phyloP scores from a whole-genome alignment of 306 rosid genomes.

The Malus fusca region DNA sequence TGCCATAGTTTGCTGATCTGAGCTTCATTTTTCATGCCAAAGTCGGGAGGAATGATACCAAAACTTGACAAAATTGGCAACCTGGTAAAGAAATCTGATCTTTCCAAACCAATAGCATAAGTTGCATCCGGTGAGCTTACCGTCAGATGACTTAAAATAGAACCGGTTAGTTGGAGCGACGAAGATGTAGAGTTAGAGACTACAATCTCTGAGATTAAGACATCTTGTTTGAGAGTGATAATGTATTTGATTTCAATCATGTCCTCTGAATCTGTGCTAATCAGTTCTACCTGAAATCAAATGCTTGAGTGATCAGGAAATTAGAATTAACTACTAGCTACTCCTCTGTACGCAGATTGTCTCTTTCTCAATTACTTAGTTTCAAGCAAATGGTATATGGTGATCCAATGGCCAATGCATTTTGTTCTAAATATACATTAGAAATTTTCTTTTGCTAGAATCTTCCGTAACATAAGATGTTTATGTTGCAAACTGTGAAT shows the following conservation, averaged over 20 bases:
- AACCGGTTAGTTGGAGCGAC: constrained; percentile 52
- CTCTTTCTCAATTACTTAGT: neutral
- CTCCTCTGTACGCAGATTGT: too few relatives aligned
- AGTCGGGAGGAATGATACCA: constrained; percentile 46
- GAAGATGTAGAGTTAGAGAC: constrained; percentile 45
- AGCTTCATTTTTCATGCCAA: constrained; percentile 15
- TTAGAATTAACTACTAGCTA: too few relatives aligned
- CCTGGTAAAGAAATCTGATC: constrained; percentile 42
- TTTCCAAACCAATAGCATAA: constrained; percentile 66
- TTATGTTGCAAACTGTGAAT: too few relatives aligned
- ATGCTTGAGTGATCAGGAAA: too few relatives aligned
- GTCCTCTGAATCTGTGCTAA: constrained; percentile 32
- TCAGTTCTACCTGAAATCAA: constrained; percentile 49
- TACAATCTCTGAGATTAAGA: constrained; percentile 46
- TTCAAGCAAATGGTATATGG: neutral
- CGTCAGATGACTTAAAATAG: constrained; percentile 63
- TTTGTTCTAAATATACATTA: neutral
- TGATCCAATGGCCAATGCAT: neutral
- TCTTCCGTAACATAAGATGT: too few relatives aligned
- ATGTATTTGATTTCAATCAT: constrained; percentile 49
- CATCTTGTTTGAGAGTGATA: constrained; percentile 52
- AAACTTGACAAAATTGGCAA: constrained; percentile 48
- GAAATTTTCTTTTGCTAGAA: too few relatives aligned
- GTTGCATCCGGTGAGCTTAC: constrained; percentile 89
- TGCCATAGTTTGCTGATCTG: constrained; percentile 33